Evolutionary conservation across 768 basidiomycete species (phyloP).

Genomic region (Lyophyllum shimeji): DNA sequence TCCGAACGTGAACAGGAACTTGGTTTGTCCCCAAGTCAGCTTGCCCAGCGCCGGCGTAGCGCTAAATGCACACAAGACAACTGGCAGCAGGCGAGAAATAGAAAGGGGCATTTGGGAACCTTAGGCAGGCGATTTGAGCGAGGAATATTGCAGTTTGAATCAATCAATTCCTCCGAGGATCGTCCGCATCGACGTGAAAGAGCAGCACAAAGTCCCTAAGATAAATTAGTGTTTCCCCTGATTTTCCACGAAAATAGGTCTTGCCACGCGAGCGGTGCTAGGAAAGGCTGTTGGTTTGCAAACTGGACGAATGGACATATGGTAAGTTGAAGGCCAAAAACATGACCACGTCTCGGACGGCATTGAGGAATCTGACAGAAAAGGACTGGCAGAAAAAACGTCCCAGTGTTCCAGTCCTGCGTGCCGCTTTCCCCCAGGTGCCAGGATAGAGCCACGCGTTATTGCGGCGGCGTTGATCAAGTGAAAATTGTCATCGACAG

Average conservation of each 20-base stretch:
- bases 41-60: conserved; percentile 19
- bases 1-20: conserved; percentile 61
- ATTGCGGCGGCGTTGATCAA: no score
- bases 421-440: no score
- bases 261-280: background rate
- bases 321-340: conserved; percentile 2
- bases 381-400: no score
- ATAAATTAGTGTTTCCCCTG: background rate
- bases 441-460: no score
- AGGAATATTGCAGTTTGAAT: background rate
- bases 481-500: no score
- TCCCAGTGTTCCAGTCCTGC: no score
- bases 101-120: conserved; percentile 1
- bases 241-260: background rate
- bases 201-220: conserved; percentile 9
- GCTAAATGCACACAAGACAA: background rate
- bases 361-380: no score
- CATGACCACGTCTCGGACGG: no score
- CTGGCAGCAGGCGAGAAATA: conserved; percentile 6
- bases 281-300: background rate
- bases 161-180: background rate
- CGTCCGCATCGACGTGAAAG: conserved; percentile 5
- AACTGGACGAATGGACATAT: background rate
- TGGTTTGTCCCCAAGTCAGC: conserved; percentile 51
- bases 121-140: background rate